These are phyloP conservation scores for Ascochyta rabiei DNA, from an alignment of 2,329 filamentous ascomycete species.

Conservation along the genomic window DNA sequence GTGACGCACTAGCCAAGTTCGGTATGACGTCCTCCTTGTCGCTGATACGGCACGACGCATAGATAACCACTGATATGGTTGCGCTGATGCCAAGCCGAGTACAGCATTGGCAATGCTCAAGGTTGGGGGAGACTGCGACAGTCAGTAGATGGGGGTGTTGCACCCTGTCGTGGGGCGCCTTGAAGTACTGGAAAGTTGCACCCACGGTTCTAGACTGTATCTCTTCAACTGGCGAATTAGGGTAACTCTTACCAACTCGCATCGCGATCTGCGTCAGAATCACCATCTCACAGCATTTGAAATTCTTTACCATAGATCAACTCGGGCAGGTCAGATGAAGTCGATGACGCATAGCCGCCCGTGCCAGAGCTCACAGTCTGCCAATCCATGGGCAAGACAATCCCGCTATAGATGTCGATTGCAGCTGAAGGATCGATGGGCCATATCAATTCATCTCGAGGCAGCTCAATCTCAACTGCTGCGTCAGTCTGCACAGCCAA, in stretches of 20 bases:
- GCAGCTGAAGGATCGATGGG: slow-evolving; percentile 36
- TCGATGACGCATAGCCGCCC: slow-evolving; percentile 5
- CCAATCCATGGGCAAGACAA: slow-evolving; percentile 35
- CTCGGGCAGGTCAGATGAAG: background rate
- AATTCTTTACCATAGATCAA: background rate
- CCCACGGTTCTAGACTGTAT: background rate
- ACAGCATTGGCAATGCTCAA: slow-evolving; percentile 26
- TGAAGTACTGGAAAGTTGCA: background rate
- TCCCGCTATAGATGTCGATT: slow-evolving; percentile 42
- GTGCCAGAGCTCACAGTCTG: slow-evolving; percentile 2
- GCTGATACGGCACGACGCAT: slow-evolving; percentile 6
- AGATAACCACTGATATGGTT: slow-evolving; percentile 9
- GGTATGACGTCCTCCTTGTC: slow-evolving; percentile 23
- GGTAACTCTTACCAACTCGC: background rate
- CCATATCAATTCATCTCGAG: slow-evolving; percentile 38
- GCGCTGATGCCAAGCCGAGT: slow-evolving; percentile 18
- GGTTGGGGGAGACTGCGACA: slow-evolving; percentile 19
- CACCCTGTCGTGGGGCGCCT: background rate
- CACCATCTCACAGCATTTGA: no score
- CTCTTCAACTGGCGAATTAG: background rate
- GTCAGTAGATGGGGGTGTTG: slow-evolving; percentile 21
- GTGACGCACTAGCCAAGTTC: slow-evolving; percentile 23
- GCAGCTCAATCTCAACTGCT: slow-evolving; percentile 32
- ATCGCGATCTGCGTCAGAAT: background rate
- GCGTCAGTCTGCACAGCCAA: slow-evolving; percentile 16